Evolutionary conservation across 192 early-diverging fungal species (phyloP).

Genomic region (Glomus cerebriforme): DNA sequence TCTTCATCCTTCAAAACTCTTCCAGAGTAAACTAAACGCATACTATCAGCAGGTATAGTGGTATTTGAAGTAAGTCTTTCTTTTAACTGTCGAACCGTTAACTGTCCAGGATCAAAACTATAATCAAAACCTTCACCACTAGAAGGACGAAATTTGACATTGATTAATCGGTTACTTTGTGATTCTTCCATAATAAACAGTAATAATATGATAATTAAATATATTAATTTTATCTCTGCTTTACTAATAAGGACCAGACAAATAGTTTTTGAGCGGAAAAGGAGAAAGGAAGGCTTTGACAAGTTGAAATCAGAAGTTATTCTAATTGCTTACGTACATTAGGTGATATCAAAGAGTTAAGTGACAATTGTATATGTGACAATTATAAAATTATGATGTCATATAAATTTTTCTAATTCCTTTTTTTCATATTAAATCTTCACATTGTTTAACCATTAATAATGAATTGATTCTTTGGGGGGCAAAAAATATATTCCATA

Average conservation of each 20-base stretch:
- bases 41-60: slow-evolving; percentile 58
- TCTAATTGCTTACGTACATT: neutral
- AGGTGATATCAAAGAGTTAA: neutral
- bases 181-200: neutral
- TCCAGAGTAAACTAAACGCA: slow-evolving; percentile 91
- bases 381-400: neutral
- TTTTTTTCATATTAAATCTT: too few relatives aligned
- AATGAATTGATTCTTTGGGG: too few relatives aligned
- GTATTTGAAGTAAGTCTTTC: slow-evolving; percentile 57
- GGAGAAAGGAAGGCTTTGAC: neutral
- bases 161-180: neutral
- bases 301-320: neutral
- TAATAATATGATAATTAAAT: neutral
- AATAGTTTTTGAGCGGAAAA: too few relatives aligned
- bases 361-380: neutral
- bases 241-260: neutral
- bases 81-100: slow-evolving; percentile 75
- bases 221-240: neutral
- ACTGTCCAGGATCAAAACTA: slow-evolving; percentile 48
- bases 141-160: slow-evolving; percentile 55
- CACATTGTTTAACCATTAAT: too few relatives aligned
- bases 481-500: too few relatives aligned
- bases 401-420: too few relatives aligned
- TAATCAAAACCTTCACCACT: slow-evolving; percentile 50
- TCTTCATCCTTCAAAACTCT: slow-evolving; percentile 93